Evolutionary conservation across 306 rosid genomes (phyloP).

Genomic region (Chamaecrista fasciculata): DNA sequence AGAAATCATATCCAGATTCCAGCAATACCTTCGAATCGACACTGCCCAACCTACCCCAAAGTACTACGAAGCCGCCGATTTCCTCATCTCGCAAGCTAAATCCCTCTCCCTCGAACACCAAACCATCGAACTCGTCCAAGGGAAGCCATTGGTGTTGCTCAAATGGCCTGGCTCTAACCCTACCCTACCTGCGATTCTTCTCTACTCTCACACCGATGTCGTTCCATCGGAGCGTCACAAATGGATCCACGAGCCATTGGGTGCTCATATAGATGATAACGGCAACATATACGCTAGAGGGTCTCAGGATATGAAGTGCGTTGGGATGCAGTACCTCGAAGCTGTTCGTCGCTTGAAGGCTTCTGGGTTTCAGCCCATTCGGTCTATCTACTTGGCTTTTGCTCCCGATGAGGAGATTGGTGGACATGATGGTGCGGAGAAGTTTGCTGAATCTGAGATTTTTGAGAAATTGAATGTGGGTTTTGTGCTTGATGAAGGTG

Average conservation of each 20-base stretch:
- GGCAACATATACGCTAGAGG: constrained; percentile 73
- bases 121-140: constrained; percentile 53
- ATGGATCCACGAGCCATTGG: constrained; percentile 75
- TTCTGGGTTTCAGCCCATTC: constrained; percentile 50
- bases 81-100: constrained; percentile 55
- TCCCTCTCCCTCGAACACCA: constrained; percentile 68
- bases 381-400: constrained; percentile 61
- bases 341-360: constrained; percentile 66
- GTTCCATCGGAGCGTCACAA: constrained; percentile 68
- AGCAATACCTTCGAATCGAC: constrained; percentile 74
- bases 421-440: constrained; percentile 68
- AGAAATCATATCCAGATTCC: constrained; percentile 56
- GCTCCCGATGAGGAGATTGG: constrained; percentile 93
- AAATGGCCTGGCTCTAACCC: constrained; percentile 79
- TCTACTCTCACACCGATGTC: constrained; percentile 90
- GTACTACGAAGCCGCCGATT: constrained; percentile 55
- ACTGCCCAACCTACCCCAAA: constrained; percentile 80
- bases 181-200: constrained; percentile 65
- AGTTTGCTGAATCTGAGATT: constrained; percentile 47
- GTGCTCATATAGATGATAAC: constrained; percentile 51
- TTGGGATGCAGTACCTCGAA: constrained; percentile 88
- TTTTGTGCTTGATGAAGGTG: constrained; percentile 87
- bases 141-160: constrained; percentile 70
- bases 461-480: constrained; percentile 68
- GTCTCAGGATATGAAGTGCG: constrained; percentile 96